These are phyloP conservation scores for Scheffersomyces cryptocercus DNA, from an alignment of 1,139 yeast genomes.

Conservation along the genomic window DNA sequence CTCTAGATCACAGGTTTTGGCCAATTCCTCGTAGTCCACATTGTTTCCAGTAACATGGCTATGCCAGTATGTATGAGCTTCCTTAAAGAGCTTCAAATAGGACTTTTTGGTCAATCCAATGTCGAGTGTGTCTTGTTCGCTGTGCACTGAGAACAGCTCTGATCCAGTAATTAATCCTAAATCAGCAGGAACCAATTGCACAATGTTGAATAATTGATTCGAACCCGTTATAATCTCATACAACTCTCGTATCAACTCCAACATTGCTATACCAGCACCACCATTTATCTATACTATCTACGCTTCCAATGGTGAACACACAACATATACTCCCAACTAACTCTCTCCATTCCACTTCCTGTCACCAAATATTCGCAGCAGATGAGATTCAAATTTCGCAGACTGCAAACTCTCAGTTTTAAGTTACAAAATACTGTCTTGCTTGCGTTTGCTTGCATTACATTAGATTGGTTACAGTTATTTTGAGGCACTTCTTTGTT, in stretches of 20 bases:
- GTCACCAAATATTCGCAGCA: too few species aligned
- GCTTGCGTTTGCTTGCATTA: too few species aligned
- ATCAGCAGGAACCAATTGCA: constrained; percentile 23
- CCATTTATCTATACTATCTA: too few species aligned
- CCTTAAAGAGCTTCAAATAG: constrained; percentile 34
- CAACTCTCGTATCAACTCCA: constrained; percentile 13
- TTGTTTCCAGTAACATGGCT: background rate
- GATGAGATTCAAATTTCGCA: too few species aligned
- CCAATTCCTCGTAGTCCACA: constrained; percentile 6
- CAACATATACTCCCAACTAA: too few species aligned
- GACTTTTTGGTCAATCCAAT: constrained; percentile 36
- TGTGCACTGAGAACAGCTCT: constrained; percentile 8
- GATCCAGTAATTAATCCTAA: constrained; percentile 3
- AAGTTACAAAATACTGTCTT: too few species aligned
- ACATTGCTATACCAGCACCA: background rate
- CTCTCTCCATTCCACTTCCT: too few species aligned
- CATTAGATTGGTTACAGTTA: too few species aligned
- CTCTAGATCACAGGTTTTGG: background rate
- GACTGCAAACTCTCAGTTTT: too few species aligned
- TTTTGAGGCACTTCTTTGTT: too few species aligned
- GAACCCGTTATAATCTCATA: constrained; percentile 14
- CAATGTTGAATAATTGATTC: constrained; percentile 14
- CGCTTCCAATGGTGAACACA: too few species aligned
- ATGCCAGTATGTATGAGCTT: constrained; percentile 38
- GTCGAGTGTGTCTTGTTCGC: constrained; percentile 23